These are phyloP conservation scores for Avena insularis DNA, from an alignment of 176 grass and related monocot genomes.

Conservation along the genomic window DNA sequence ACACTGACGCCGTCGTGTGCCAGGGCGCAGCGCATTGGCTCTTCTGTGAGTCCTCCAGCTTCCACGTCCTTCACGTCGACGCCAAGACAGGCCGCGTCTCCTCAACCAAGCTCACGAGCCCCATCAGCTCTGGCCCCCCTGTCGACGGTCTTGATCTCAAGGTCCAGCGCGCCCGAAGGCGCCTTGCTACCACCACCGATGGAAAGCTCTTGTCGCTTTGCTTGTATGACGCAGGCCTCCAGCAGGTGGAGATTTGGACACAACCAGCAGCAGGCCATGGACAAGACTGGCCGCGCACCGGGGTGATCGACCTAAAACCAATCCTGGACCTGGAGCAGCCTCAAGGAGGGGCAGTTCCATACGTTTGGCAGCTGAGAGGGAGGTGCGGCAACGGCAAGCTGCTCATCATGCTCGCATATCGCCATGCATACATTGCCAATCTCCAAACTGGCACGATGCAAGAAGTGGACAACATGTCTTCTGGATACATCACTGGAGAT, in stretches of 20 bases:
- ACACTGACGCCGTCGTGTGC: constrained; percentile 5
- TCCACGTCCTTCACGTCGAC: constrained; percentile 15
- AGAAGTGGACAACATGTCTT: neutral
- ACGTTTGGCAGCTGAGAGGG: neutral
- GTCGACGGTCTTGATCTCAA: neutral
- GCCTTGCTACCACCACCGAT: constrained; percentile 3
- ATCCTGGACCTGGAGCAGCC: neutral
- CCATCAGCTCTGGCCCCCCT: neutral
- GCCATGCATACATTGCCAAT: neutral
- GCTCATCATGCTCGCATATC: neutral
- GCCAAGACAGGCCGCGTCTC: neutral
- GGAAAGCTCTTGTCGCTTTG: constrained; percentile 14
- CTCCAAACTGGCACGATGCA: constrained; percentile 15
- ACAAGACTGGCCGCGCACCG: neutral
- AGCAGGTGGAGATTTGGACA: neutral
- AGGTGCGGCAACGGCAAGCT: constrained; percentile 24
- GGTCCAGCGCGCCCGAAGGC: neutral
- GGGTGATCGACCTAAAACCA: constrained; percentile 9
- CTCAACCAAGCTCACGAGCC: constrained; percentile 25
- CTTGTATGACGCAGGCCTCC: neutral
- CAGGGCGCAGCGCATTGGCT: constrained; percentile 1
- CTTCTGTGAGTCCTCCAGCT: constrained; percentile 6
- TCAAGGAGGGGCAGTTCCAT: neutral
- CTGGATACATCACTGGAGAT: neutral
- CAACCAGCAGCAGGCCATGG: neutral